Conservation (phyloP, 371 early-diverging fungal genomes). For the Lichtheimia corymbifera region DNA sequence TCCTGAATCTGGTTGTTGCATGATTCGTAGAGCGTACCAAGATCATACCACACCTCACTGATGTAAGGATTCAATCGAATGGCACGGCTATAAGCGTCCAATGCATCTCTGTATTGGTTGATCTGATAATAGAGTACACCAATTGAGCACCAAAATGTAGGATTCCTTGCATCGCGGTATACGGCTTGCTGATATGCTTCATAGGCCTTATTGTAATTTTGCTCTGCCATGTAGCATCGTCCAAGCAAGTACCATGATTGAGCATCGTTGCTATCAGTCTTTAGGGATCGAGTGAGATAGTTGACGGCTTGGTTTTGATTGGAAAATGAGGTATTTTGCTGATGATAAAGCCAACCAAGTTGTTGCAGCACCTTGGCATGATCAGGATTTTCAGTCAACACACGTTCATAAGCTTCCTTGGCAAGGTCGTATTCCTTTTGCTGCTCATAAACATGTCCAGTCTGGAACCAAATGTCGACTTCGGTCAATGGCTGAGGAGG, state of each 20-base stretch:
- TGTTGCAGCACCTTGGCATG: constrained; percentile 96
- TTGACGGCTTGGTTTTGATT: constrained; percentile 84
- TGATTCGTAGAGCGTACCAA: constrained; percentile 95
- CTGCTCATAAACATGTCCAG: constrained; percentile 95
- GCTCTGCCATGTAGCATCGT: constrained; percentile 94
- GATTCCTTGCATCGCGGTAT: constrained; percentile 90
- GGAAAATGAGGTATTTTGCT: constrained; percentile 74
- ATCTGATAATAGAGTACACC: constrained; percentile 97
- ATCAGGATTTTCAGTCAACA: constrained; percentile 84
- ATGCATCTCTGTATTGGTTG: constrained; percentile 93
- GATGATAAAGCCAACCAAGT: constrained; percentile 94
- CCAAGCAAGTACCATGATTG: constrained; percentile 96
- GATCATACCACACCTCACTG: constrained; percentile 95
- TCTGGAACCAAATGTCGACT: constrained; percentile 96
- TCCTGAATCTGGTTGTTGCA: constrained; percentile 97
- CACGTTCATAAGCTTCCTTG: constrained; percentile 91
- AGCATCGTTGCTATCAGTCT: constrained; percentile 85
- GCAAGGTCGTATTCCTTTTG: constrained; percentile 88
- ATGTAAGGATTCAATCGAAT: constrained; percentile 92
- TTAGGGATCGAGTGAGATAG: constrained; percentile 81
- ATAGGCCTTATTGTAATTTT: constrained; percentile 94
- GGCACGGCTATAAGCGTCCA: constrained; percentile 96
- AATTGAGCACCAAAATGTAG: constrained; percentile 98
- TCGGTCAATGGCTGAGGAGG: constrained; percentile 94
- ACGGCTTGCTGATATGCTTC: constrained; percentile 98